Percentiles rank a stretch among this genome's conserved stretches.
Evolutionary conservation across 805 yeast genomes (phyloP).

Genomic region (Candida krabiensis): DNA sequence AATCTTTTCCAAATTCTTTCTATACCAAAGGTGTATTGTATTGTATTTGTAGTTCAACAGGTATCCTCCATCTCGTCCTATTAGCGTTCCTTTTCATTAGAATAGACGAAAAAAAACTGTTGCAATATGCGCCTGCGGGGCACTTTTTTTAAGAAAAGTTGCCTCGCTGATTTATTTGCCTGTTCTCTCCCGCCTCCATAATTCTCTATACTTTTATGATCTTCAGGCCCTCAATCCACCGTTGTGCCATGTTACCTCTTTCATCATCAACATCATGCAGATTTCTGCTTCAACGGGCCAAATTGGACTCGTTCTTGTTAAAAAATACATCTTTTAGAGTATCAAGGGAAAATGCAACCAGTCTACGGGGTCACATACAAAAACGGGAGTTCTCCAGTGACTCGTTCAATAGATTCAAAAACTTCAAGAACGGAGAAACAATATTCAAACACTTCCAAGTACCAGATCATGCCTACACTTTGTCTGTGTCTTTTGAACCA

Average conservation of each 20-base stretch:
- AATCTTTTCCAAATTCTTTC: background rate
- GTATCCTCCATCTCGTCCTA: too few relatives aligned
- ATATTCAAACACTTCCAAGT: constrained; percentile 25
- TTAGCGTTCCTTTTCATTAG: too few relatives aligned
- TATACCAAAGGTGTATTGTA: too few relatives aligned
- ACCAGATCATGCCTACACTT: constrained; percentile 42
- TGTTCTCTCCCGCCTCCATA: too few relatives aligned
- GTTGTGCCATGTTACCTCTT: background rate
- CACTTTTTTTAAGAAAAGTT: too few relatives aligned
- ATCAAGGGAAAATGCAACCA: background rate
- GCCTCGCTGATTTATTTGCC: too few relatives aligned
- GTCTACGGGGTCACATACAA: constrained; percentile 1
- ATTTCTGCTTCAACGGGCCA: background rate
- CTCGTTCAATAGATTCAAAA: constrained; percentile 24
- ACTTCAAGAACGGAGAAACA: constrained; percentile 30
- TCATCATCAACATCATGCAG: background rate
- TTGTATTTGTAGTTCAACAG: too few relatives aligned
- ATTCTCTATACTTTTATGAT: too few relatives aligned
- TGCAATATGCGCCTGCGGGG: too few relatives aligned
- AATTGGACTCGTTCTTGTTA: background rate
- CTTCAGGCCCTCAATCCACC: too few relatives aligned
- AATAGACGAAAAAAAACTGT: too few relatives aligned
- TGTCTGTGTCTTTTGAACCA: constrained; percentile 73
- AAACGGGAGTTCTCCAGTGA: constrained; percentile 23
- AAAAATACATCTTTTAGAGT: background rate